Percentiles rank a stretch among this genome's conserved stretches.
Evolutionary conservation across 2,329 filamentous ascomycete genomes (phyloP).

Genomic region (Pseudocercospora cruenta): DNA sequence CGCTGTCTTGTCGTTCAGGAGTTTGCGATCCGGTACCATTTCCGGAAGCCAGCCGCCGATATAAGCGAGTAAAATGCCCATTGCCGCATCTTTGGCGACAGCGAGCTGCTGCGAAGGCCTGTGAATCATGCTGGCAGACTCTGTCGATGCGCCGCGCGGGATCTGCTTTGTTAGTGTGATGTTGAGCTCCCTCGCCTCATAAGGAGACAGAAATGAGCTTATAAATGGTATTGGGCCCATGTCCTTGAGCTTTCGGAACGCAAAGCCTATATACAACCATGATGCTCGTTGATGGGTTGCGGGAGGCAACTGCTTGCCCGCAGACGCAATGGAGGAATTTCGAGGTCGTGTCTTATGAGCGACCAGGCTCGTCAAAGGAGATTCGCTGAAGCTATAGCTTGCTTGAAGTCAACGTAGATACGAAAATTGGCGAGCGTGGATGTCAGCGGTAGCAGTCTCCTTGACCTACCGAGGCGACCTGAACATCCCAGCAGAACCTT

Average conservation of each 20-base stretch:
- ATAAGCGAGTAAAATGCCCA: not conserved
- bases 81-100: not conserved
- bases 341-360: not conserved
- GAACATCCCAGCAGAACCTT: not conserved
- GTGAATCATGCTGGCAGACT: not conserved
- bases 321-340: not conserved
- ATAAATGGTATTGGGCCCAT: not conserved
- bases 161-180: not conserved
- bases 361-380: not conserved
- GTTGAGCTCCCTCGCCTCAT: not conserved
- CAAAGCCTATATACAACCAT: not conserved
- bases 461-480: not conserved
- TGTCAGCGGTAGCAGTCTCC: not conserved
- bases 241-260: not conserved
- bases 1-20: conserved; percentile 16
- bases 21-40: conserved; percentile 6
- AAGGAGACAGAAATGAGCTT: not conserved
- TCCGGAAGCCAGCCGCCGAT: conserved; percentile 4
- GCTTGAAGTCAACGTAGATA: not conserved
- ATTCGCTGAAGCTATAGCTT: not conserved
- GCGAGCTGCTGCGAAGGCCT: not conserved
- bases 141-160: not conserved
- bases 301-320: not conserved
- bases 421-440: not conserved
- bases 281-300: not conserved